These are phyloP conservation scores for Cyberlindnera nakhonratchasimensis DNA, from an alignment of 805 yeast genomes.

Conservation along the genomic window DNA sequence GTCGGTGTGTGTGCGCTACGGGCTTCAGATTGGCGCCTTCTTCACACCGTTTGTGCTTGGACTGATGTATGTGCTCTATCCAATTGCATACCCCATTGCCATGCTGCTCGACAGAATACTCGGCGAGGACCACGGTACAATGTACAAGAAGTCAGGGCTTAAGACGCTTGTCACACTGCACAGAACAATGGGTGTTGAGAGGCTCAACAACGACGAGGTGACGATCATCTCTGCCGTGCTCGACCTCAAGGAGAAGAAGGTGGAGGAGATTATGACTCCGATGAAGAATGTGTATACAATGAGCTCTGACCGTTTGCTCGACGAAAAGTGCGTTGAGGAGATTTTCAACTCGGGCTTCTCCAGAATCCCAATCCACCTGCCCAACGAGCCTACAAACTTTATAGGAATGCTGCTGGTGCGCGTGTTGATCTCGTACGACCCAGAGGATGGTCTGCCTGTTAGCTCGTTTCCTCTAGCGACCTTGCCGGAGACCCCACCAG, in stretches of 20 bases:
- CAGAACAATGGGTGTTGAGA: constrained; percentile 91
- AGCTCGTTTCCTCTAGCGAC: constrained; percentile 94
- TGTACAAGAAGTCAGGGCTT: constrained; percentile 87
- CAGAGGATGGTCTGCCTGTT: constrained; percentile 91
- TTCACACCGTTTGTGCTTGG: constrained; percentile 83
- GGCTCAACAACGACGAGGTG: constrained; percentile 91
- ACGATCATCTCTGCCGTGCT: constrained; percentile 92
- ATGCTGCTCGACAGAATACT: constrained; percentile 70
- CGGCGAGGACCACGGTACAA: constrained; percentile 96
- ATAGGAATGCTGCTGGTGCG: constrained; percentile 94
- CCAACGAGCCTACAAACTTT: constrained; percentile 84
- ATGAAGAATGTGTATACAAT: constrained; percentile 84
- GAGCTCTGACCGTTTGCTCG: constrained; percentile 76
- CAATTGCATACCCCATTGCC: constrained; percentile 90
- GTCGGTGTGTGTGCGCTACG: constrained; percentile 87
- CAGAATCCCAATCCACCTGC: constrained; percentile 89
- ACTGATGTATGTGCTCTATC: constrained; percentile 87
- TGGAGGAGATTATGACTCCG: constrained; percentile 89
- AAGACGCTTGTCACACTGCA: constrained; percentile 92
- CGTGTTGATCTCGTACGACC: constrained; percentile 90
- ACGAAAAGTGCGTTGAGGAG: constrained; percentile 81
- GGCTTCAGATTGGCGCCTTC: constrained; percentile 84
- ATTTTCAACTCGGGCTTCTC: constrained; percentile 93
- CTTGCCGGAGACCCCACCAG: constrained; percentile 88
- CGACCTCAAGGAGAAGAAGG: constrained; percentile 89